These are phyloP conservation scores for Umbelopsis sp. DNA, from an alignment of 371 early-diverging fungal species.

Conservation along the genomic window DNA sequence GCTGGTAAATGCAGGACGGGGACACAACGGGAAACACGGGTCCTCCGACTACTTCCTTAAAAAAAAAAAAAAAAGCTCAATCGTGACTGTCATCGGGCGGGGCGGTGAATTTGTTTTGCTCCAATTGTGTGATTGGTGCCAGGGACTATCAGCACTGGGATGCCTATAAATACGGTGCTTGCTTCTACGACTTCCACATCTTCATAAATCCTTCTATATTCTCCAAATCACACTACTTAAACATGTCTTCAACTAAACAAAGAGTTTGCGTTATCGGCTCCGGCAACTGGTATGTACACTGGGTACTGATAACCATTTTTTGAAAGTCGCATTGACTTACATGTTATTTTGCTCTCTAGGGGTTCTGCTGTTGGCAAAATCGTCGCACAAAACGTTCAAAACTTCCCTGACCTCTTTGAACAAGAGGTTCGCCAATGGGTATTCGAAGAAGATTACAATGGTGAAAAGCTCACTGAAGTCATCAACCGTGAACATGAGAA, in stretches of 20 bases:
- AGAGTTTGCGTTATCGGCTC: slow-evolving; percentile 91
- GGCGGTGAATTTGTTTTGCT: not conserved
- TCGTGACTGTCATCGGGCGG: slow-evolving; percentile 3
- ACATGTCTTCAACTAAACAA: slow-evolving; percentile 46
- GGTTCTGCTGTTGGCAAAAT: slow-evolving; percentile 97
- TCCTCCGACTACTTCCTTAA: not conserved
- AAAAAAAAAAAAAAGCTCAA: not conserved
- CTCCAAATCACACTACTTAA: slow-evolving; percentile 2
- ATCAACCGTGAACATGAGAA: slow-evolving; percentile 96
- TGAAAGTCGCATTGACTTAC: slow-evolving; percentile 5
- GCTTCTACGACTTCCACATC: slow-evolving; percentile 4
- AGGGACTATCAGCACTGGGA: not conserved
- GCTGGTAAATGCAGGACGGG: no score
- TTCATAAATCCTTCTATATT: not conserved
- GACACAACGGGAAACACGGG: slow-evolving; percentile 3
- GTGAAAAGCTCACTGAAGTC: slow-evolving; percentile 89
- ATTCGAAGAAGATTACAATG: slow-evolving; percentile 88
- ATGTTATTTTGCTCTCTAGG: slow-evolving; percentile 49
- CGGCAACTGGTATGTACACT: slow-evolving; percentile 84
- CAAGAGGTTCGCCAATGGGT: slow-evolving; percentile 93
- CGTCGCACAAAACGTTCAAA: slow-evolving; percentile 82
- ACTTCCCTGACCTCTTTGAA: slow-evolving; percentile 72
- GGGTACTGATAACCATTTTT: not conserved
- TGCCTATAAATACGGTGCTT: slow-evolving; percentile 6
- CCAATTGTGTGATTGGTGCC: slow-evolving; percentile 14